Percentiles rank a stretch among this genome's conserved stretches.
phyloP scores from a whole-genome alignment of 768 basidiomycete species.

The Symmetrospora coprosmae region DNA sequence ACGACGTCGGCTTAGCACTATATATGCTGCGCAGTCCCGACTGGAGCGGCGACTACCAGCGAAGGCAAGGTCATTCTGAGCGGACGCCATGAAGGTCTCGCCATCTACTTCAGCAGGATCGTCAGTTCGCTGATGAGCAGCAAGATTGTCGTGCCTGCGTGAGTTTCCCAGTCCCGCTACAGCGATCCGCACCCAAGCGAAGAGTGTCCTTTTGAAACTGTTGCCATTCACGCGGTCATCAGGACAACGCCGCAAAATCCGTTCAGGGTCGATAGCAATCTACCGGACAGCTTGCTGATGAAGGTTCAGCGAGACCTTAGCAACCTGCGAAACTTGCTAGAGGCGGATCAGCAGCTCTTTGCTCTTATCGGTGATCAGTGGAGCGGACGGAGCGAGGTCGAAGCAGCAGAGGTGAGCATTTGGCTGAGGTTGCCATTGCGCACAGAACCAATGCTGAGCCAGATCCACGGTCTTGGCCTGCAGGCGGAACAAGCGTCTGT shows the following conservation, averaged over 20 bases:
- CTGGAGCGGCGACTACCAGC: neutral
- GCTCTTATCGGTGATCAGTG: conserved; percentile 53
- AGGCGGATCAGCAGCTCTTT: conserved; percentile 71
- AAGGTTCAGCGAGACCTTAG: conserved; percentile 66
- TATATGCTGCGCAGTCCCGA: conserved; percentile 16
- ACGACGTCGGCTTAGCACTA: too few species aligned
- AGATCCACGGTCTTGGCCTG: too few species aligned
- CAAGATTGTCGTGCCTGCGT: conserved; percentile 42
- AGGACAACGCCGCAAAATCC: conserved; percentile 23
- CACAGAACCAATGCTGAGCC: neutral
- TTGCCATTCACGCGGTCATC: too few species aligned
- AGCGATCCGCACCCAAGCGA: neutral
- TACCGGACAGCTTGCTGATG: conserved; percentile 51
- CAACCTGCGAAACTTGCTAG: conserved; percentile 48
- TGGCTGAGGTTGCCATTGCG: neutral
- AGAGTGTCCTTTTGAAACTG: too few species aligned
- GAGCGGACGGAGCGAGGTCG: conserved; percentile 51
- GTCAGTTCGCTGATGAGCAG: conserved; percentile 75
- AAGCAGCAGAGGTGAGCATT: conserved; percentile 64
- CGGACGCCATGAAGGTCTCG: conserved; percentile 74
- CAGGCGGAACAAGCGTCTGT: conserved; percentile 65
- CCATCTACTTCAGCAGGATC: conserved; percentile 69
- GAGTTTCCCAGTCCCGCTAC: neutral
- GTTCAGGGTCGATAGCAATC: conserved; percentile 38
- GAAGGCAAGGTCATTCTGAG: conserved; percentile 48